phyloP scores from a whole-genome alignment of 352 stramenopile genomes.

The Phytopythium cucurbitacearum region DNA sequence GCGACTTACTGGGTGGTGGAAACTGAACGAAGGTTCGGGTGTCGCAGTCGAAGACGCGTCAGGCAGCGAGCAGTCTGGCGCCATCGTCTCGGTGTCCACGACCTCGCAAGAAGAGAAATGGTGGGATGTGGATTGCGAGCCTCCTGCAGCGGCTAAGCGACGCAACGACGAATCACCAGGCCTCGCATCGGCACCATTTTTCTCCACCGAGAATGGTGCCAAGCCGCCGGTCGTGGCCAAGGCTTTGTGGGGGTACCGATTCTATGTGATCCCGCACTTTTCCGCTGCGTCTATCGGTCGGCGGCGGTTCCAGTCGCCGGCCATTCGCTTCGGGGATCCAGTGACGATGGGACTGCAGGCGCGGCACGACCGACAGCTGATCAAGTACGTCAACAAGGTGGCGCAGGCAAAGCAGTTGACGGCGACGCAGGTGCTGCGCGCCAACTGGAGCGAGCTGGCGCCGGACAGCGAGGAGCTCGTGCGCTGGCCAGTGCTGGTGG shows the following conservation, averaged over 20 bases:
- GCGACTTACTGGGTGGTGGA: conserved; percentile 54
- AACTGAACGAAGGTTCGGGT: conserved; percentile 47
- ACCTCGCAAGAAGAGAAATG: conserved; percentile 4
- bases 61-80: conserved; percentile 12
- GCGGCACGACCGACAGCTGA: conserved; percentile 58
- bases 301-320: conserved; percentile 35
- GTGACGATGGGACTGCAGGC: neutral
- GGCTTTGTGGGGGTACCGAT: conserved; percentile 59
- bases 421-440: conserved; percentile 43
- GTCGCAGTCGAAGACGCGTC: conserved; percentile 33
- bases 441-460: conserved; percentile 55
- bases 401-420: conserved; percentile 41
- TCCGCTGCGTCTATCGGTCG: conserved; percentile 42
- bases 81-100: neutral
- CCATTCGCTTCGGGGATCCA: conserved; percentile 17
- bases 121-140: conserved; percentile 19
- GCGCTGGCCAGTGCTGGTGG: conserved; percentile 63
- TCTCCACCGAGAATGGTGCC: neutral
- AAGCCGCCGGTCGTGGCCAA: conserved; percentile 2
- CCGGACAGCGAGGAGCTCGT: conserved; percentile 53
- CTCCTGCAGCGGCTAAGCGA: conserved; percentile 20
- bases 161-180: conserved; percentile 17
- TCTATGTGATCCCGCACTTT: conserved; percentile 75
- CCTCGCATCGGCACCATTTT: conserved; percentile 17
- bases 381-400: conserved; percentile 76